These are phyloP conservation scores for Aaosphaeria pasadenensis DNA, from an alignment of 2,329 filamentous ascomycete species.

Conservation along the genomic window DNA sequence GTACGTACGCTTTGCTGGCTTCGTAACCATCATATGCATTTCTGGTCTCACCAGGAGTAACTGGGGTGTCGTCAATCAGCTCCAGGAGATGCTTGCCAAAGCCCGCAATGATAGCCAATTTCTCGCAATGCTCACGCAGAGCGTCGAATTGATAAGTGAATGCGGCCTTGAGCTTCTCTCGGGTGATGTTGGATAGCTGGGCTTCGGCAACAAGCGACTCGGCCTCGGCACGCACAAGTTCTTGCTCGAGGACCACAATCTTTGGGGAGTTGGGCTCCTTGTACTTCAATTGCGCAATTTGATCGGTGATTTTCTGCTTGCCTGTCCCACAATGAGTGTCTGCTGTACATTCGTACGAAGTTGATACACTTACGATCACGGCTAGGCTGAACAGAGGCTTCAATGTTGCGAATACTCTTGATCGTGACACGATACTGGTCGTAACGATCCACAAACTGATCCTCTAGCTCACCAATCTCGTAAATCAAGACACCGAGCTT, in stretches of 20 bases:
- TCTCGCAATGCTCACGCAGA: conserved; percentile 94
- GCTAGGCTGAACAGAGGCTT: conserved; percentile 96
- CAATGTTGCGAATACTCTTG: conserved; percentile 99
- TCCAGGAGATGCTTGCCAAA: conserved; percentile 98
- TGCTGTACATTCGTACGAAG: not conserved
- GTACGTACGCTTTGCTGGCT: conserved; percentile 78
- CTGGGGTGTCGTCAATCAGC: conserved; percentile 91
- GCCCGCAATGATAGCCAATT: conserved; percentile 94
- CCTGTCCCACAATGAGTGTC: conserved; percentile 48
- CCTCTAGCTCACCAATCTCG: conserved; percentile 96
- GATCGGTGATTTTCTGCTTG: conserved; percentile 99
- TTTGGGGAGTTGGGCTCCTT: conserved; percentile 98
- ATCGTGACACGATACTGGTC: conserved; percentile 99
- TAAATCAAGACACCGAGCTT: conserved; percentile 97
- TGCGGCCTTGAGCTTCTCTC: conserved; percentile 97
- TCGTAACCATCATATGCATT: conserved; percentile 97
- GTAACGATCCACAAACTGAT: conserved; percentile 97
- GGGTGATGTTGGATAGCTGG: conserved; percentile 97
- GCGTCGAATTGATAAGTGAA: conserved; percentile 99
- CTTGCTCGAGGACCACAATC: conserved; percentile 96
- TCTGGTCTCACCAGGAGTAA: conserved; percentile 94
- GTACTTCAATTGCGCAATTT: conserved; percentile 98
- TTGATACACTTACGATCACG: conserved; percentile 71
- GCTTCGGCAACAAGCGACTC: conserved; percentile 98
- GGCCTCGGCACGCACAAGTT: conserved; percentile 95